Conservation (phyloP, 208 protist species). For the Crithidia brevicula region DNA sequence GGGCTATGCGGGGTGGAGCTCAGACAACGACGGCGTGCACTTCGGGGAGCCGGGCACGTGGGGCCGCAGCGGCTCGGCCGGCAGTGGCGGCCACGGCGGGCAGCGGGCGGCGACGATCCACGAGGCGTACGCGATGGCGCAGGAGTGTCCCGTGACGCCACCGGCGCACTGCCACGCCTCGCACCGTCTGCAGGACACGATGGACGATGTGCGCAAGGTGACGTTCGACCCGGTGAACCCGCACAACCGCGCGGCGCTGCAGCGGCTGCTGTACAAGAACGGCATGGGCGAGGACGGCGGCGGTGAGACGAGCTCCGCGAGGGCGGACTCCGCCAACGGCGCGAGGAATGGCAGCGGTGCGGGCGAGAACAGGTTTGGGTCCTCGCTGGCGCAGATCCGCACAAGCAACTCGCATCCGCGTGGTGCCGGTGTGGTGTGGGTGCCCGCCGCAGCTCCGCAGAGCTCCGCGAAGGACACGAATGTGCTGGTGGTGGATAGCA, state of each 20-base stretch:
- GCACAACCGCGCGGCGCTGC: conserved; percentile 46
- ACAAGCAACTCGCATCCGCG: conserved; percentile 57
- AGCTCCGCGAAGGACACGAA: conserved; percentile 22
- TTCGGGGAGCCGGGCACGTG: conserved; percentile 1
- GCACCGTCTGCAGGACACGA: conserved; percentile 75
- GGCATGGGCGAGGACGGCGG: conserved; percentile 14
- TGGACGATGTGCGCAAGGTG: conserved; percentile 66
- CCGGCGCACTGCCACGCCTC: conserved; percentile 76
- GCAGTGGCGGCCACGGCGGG: conserved; percentile 12
- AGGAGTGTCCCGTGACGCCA: conserved; percentile 69
- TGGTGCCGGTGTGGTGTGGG: conserved; percentile 86
- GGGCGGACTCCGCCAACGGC: conserved; percentile 1
- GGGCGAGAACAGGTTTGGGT: conserved; percentile 38
- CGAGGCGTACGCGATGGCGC: conserved; percentile 67
- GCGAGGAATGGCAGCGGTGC: conserved; percentile 9
- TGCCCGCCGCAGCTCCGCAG: conserved; percentile 6
- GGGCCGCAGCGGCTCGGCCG: conserved; percentile 13
- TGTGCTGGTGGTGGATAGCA: conserved; percentile 6
- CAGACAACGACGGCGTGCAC: neutral
- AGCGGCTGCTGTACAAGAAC: conserved; percentile 35
- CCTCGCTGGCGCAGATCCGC: conserved; percentile 50
- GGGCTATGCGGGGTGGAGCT: conserved; percentile 21
- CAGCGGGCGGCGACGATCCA: conserved; percentile 42
- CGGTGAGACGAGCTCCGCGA: conserved; percentile 6
- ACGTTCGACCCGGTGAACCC: conserved; percentile 72